Percentiles rank a stretch among this genome's conserved stretches.
Evolutionary conservation across 2,329 filamentous ascomycete species (phyloP).

Genomic region (Botrytis pseudocinerea): DNA sequence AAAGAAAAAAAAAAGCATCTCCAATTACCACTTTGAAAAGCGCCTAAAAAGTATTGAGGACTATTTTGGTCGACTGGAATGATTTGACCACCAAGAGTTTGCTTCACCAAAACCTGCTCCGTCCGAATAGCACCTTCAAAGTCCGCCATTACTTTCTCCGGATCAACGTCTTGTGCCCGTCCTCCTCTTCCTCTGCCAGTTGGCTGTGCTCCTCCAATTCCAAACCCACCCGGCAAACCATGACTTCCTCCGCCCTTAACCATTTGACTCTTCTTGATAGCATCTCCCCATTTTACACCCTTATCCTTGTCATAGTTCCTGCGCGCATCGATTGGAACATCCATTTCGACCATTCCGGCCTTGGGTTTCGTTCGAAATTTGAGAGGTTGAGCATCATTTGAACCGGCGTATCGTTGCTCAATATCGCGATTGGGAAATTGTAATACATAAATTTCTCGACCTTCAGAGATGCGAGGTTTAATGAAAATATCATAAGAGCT

Average conservation of each 20-base stretch:
- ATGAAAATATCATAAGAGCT: constrained; percentile 83
- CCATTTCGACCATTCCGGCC: constrained; percentile 85
- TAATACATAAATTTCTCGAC: constrained; percentile 73
- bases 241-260: constrained; percentile 63
- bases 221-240: constrained; percentile 73
- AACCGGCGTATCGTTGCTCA: constrained; percentile 56
- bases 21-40: constrained; percentile 76
- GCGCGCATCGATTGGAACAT: constrained; percentile 73
- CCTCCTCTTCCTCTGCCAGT: constrained; percentile 42
- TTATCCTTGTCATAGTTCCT: constrained; percentile 80
- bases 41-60: constrained; percentile 79
- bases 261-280: constrained; percentile 58
- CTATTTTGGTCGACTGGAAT: constrained; percentile 62
- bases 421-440: constrained; percentile 83
- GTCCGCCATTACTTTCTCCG: constrained; percentile 47
- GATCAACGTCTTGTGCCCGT: constrained; percentile 40
- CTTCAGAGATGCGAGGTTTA: constrained; percentile 66
- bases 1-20: neutral
- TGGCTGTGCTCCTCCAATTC: constrained; percentile 52
- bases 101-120: constrained; percentile 72
- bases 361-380: constrained; percentile 80
- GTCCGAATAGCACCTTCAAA: constrained; percentile 69
- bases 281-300: constrained; percentile 79
- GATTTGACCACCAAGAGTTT: constrained; percentile 83
- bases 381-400: constrained; percentile 57